phyloP scores from a whole-genome alignment of 2,329 filamentous ascomycete species.

The Hypoxylon sp. region DNA sequence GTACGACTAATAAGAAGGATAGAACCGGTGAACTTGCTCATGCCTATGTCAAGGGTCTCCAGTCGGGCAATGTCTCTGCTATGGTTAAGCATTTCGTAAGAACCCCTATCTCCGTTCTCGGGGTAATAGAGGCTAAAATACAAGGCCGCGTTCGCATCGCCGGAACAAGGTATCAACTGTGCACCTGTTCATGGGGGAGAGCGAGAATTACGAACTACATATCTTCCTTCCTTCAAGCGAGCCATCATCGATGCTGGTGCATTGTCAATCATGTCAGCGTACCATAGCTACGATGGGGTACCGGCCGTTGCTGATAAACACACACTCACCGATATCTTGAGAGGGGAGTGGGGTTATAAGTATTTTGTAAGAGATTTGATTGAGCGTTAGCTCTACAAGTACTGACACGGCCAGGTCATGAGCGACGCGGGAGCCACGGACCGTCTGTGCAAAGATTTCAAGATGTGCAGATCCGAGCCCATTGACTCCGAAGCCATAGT shows the following conservation, averaged over 20 bases:
- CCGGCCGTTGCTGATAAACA: slow-evolving; percentile 76
- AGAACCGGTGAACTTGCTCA: slow-evolving; percentile 76
- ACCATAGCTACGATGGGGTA: slow-evolving; percentile 81
- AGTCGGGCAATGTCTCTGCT: slow-evolving; percentile 75
- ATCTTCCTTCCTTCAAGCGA: slow-evolving; percentile 74
- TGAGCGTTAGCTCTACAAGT: slow-evolving; percentile 26
- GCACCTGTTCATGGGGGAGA: slow-evolving; percentile 69
- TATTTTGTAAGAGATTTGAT: slow-evolving; percentile 68
- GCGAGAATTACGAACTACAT: slow-evolving; percentile 68
- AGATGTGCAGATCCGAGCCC: slow-evolving; percentile 71
- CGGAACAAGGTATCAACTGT: slow-evolving; percentile 81
- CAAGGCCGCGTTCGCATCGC: slow-evolving; percentile 73
- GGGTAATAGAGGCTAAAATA: slow-evolving; percentile 15
- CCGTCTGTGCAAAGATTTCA: slow-evolving; percentile 74
- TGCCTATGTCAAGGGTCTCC: slow-evolving; percentile 69
- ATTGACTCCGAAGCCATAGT: slow-evolving; percentile 77
- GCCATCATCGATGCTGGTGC: slow-evolving; percentile 79
- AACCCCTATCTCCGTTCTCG: background rate
- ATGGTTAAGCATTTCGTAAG: slow-evolving; percentile 81
- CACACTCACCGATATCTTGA: slow-evolving; percentile 76
- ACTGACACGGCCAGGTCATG: slow-evolving; percentile 57
- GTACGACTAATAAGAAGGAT: slow-evolving; percentile 24
- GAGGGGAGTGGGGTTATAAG: slow-evolving; percentile 80
- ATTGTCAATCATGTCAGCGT: slow-evolving; percentile 80
- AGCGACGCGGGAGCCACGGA: slow-evolving; percentile 80